Percentiles rank a stretch among this genome's conserved stretches.
These are phyloP conservation scores for Globisporangium emineosum DNA, from an alignment of 352 stramenopile species.

Conservation along the genomic window DNA sequence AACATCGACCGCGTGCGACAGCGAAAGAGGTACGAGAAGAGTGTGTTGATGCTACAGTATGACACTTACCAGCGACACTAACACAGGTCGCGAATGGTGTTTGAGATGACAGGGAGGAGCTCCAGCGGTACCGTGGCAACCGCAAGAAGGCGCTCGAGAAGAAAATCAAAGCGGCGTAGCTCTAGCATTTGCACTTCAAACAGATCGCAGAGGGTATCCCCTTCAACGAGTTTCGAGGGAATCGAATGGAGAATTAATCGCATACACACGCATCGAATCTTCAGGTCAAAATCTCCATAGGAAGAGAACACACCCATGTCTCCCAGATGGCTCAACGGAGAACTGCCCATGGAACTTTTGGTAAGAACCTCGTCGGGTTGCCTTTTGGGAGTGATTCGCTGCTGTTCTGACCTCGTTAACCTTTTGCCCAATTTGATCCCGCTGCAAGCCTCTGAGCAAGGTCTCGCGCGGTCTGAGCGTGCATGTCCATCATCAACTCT, in stretches of 20 bases:
- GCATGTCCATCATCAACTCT: no score
- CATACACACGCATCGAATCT: background rate
- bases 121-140: slow-evolving; percentile 58
- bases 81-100: background rate
- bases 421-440: no score
- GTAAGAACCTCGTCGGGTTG: background rate
- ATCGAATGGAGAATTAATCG: background rate
- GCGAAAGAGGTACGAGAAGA: slow-evolving; percentile 49
- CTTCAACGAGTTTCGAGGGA: background rate
- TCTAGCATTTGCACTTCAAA: background rate
- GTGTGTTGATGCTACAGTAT: background rate
- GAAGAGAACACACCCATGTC: background rate
- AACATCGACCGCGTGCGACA: slow-evolving; percentile 68
- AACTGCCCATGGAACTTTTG: no score
- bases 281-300: background rate
- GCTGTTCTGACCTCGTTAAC: background rate
- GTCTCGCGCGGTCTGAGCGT: no score
- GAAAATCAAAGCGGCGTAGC: slow-evolving; percentile 33
- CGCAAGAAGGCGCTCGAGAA: slow-evolving; percentile 56
- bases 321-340: background rate
- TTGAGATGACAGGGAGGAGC: slow-evolving; percentile 41
- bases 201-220: background rate
- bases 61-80: background rate
- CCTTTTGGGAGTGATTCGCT: background rate
- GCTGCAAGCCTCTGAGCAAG: no score